Evolutionary conservation across 202 grass and related monocot genomes (phyloP), one percentile per base, ranked within the genome.

Genomic region (Saccharum hybrid): DNA sequence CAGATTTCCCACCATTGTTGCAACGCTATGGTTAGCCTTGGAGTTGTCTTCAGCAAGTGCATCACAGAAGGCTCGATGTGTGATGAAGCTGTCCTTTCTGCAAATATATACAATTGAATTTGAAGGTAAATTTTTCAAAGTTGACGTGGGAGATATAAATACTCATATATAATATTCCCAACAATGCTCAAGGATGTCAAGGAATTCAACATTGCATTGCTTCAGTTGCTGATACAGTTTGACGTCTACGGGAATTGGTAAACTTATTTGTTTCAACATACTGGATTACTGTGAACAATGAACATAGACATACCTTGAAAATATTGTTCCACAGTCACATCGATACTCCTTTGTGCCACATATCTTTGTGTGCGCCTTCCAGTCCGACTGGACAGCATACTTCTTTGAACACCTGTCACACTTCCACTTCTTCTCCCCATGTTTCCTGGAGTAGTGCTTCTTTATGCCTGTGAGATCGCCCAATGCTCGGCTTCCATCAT

Each of bases 81-180:
- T 92, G 72, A 92, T 89, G 86, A 92, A 92, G 46, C 87, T 92
- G 45, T 92, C 90, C 77, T 89, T 92, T 80, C 87, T 92, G 87
- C 77, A 86, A 65, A 23, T 11, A 71, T 39, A 78, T 74, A 68
- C 77, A 70, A 67, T 23, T 46, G 39, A 21, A 72, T 26, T 68
- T 79, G 46, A 86, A 75, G 10, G 15, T 36, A 33, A 73, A 74
- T 21, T 86, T 87, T 21, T 2, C 34, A 46, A 42, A 39, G 9
- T 71, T 63, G 4, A 21, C 21, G 42, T 63, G n/a, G 40, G 10
- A 9, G 6, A 69, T 56, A 78, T 46, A 49, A 48, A 48, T 48
- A 48, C 11, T 48, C 45, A 0, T 48, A 48, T 14, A 48, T 48
- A 45, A 42, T 43, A 43, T 12, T 43, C 10, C 10, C 11, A 46